These are phyloP conservation scores for Tolypocladium album DNA, from an alignment of 2,329 filamentous ascomycete genomes.

Conservation along the genomic window DNA sequence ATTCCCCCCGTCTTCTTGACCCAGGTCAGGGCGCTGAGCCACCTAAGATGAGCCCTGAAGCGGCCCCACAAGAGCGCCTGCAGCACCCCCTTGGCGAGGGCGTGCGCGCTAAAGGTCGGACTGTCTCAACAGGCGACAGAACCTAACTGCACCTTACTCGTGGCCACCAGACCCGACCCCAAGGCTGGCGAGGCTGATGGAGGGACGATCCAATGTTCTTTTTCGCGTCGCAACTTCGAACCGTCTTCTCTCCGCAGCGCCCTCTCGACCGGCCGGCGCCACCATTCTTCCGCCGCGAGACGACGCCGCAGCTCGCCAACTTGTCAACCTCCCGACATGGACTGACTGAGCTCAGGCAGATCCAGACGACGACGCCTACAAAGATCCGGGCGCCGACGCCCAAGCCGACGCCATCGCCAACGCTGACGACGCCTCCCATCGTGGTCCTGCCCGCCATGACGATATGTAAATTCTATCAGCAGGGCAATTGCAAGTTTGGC, in stretches of 20 bases:
- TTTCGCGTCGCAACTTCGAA: slow-evolving; percentile 5
- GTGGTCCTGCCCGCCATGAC: slow-evolving; percentile 17
- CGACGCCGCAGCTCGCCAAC: not conserved
- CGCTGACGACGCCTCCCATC: not conserved
- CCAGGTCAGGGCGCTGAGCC: not conserved
- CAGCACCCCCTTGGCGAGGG: not conserved
- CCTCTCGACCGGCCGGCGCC: not conserved
- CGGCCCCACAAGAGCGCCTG: not conserved
- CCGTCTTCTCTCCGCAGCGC: slow-evolving; percentile 2
- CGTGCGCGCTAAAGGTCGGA: not conserved
- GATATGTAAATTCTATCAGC: slow-evolving; percentile 37
- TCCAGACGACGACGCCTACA: not conserved
- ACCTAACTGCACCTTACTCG: not conserved
- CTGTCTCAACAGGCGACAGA: not conserved
- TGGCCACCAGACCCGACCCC: not conserved
- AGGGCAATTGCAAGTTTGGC: slow-evolving; percentile 41
- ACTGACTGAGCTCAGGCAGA: not conserved
- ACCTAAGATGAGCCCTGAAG: not conserved
- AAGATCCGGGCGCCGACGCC: not conserved
- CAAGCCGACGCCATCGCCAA: not conserved
- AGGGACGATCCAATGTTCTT: slow-evolving; percentile 1
- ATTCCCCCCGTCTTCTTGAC: no score
- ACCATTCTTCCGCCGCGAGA: slow-evolving; percentile 1
- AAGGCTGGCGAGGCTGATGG: slow-evolving; percentile 6
- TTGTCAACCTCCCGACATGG: not conserved